Conservation (phyloP, 1,139 yeast species). For the Debaryomyces sp. region DNA sequence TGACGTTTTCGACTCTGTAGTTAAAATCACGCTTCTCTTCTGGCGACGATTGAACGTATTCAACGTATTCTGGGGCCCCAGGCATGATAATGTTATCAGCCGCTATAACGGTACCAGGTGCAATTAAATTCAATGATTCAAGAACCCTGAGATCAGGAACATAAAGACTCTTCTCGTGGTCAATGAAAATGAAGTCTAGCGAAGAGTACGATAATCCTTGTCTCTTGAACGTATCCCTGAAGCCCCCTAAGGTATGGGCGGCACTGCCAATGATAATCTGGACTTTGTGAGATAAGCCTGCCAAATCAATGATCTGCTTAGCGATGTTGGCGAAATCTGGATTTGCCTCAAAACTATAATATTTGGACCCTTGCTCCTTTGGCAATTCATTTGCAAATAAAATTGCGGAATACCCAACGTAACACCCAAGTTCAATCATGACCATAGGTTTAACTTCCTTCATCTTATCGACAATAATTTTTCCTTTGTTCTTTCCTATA, state of each 20-base stretch:
- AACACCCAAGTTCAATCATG: conserved; percentile 48
- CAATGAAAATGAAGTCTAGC: conserved; percentile 43
- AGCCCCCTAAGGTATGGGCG: conserved; percentile 27
- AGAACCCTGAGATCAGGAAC: conserved; percentile 46
- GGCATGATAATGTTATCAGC: conserved; percentile 43
- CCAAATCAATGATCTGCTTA: conserved; percentile 33
- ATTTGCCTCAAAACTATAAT: conserved; percentile 41
- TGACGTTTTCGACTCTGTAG: conserved; percentile 23
- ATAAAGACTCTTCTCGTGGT: conserved; percentile 43
- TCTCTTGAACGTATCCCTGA: conserved; percentile 20
- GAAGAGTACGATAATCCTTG: conserved; percentile 14
- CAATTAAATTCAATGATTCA: conserved; percentile 42
- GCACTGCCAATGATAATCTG: conserved; percentile 44
- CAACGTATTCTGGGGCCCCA: conserved; percentile 44
- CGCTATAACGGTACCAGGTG: conserved; percentile 41
- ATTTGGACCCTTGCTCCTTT: conserved; percentile 26
- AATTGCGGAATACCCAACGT: conserved; percentile 48
- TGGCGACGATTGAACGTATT: conserved; percentile 42
- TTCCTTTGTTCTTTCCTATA: conserved; percentile 39
- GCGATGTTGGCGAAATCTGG: conserved; percentile 38
- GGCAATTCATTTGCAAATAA: conserved; percentile 32
- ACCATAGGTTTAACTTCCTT: conserved; percentile 29
- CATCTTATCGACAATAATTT: conserved; percentile 29
- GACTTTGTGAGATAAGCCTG: conserved; percentile 37
- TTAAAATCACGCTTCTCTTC: conserved; percentile 36